Conservation (phyloP, 148 eudicot genomes). For the Vaccinium vitisidaea region DNA sequence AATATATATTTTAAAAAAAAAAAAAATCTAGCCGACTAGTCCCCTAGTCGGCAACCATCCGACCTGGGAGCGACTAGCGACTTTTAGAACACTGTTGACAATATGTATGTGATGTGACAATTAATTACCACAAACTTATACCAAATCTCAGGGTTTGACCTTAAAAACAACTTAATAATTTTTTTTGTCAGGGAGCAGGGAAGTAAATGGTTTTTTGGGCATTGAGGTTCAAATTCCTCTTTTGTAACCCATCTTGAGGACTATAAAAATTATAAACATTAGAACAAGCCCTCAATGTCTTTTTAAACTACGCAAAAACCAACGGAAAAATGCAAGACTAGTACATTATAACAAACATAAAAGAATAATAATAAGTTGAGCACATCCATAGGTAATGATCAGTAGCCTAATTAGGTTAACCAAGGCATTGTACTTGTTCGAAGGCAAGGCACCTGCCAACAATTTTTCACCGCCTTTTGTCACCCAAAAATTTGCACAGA, state of each 20-base stretch:
- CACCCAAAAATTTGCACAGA: neutral
- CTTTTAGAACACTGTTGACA: no score
- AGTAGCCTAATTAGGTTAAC: neutral
- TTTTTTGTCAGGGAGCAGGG: neutral
- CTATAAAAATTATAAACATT: neutral
- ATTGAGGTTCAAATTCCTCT: neutral
- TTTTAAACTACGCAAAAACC: neutral
- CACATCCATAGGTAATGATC: neutral
- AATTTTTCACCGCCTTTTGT: neutral
- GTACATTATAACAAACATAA: neutral
- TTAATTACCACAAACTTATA: neutral
- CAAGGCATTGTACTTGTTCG: neutral
- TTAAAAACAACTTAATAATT: neutral
- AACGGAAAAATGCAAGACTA: neutral
- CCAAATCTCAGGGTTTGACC: constrained; percentile 1
- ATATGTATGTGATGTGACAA: neutral
- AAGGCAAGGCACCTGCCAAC: neutral
- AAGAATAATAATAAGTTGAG: neutral
- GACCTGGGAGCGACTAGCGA: no score
- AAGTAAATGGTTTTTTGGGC: neutral
- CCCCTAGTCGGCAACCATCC: no score
- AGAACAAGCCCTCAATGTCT: neutral
- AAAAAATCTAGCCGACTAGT: no score
- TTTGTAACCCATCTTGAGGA: neutral
- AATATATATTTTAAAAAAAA: no score